Percentiles rank a stretch among this genome's conserved stretches.
Evolutionary conservation across 2,329 filamentous ascomycete genomes (phyloP).

Genomic region (Microsporum ferrugineum): DNA sequence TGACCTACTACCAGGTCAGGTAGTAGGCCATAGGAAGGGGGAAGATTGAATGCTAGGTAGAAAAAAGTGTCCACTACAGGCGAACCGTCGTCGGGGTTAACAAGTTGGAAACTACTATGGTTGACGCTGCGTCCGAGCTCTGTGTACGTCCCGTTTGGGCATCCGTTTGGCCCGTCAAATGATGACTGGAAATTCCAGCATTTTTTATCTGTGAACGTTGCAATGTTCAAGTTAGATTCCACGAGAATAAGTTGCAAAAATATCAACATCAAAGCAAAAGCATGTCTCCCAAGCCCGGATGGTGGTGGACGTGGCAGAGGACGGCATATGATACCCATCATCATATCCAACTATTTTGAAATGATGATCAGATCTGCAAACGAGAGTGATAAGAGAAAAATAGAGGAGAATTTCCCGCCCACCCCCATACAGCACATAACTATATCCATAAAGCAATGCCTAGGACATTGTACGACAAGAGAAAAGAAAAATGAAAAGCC

Average conservation of each 20-base stretch:
- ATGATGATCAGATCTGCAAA: not conserved
- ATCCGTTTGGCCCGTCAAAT: conserved; percentile 6
- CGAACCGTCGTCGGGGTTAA: not conserved
- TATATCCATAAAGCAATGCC: not conserved
- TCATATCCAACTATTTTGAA: not conserved
- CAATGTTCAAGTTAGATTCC: not conserved
- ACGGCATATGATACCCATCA: not conserved
- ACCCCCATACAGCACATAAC: not conserved
- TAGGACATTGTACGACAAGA: not conserved
- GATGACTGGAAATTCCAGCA: not conserved
- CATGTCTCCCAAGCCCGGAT: not conserved
- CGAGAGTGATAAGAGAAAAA: not conserved
- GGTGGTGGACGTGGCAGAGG: not conserved
- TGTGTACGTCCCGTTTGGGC: conserved; percentile 1
- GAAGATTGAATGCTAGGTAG: not conserved
- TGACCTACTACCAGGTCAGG: not conserved
- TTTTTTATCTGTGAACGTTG: not conserved
- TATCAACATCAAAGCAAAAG: not conserved
- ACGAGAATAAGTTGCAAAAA: not conserved
- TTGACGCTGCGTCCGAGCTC: not conserved
- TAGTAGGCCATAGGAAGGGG: not conserved
- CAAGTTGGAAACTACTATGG: not conserved
- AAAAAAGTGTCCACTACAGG: not conserved
- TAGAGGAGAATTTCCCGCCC: not conserved
- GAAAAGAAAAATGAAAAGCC: conserved; percentile 1